Conservation (phyloP, 257 asterid species). For the Ophiorrhiza pumila region DNA sequence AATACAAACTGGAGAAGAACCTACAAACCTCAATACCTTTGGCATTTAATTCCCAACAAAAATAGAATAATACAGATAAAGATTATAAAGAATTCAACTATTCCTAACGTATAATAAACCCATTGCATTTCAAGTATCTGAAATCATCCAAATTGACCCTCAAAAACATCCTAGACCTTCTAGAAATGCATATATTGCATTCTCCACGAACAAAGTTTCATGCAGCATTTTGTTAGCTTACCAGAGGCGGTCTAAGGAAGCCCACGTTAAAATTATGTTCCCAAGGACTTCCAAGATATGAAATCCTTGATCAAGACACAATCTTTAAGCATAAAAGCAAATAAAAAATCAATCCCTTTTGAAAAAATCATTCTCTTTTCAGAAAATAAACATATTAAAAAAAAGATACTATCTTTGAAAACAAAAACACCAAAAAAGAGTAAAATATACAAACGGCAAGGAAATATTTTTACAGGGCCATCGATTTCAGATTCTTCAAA, state of each 20-base stretch:
- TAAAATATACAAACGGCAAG: not conserved
- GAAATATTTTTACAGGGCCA: slow-evolving; percentile 56
- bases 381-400: not conserved
- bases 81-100: not conserved
- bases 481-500: slow-evolving; percentile 55
- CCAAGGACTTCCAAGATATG: not conserved
- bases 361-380: not conserved
- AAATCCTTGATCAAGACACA: not conserved
- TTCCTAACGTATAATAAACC: not conserved
- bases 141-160: not conserved
- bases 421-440: not conserved
- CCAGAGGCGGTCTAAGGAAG: not conserved
- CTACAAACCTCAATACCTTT: not conserved
- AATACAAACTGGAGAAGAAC: not conserved
- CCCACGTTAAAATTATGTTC: no score
- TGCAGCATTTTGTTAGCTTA: not conserved
- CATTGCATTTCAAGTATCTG: not conserved
- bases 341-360: not conserved
- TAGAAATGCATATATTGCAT: not conserved
- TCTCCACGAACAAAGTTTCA: not conserved
- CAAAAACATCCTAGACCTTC: not conserved
- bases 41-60: not conserved
- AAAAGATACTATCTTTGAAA: not conserved
- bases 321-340: not conserved
- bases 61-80: not conserved